Conservation (phyloP, 1,284 basidiomycete species). For the Trichosporon asahii region DNA sequence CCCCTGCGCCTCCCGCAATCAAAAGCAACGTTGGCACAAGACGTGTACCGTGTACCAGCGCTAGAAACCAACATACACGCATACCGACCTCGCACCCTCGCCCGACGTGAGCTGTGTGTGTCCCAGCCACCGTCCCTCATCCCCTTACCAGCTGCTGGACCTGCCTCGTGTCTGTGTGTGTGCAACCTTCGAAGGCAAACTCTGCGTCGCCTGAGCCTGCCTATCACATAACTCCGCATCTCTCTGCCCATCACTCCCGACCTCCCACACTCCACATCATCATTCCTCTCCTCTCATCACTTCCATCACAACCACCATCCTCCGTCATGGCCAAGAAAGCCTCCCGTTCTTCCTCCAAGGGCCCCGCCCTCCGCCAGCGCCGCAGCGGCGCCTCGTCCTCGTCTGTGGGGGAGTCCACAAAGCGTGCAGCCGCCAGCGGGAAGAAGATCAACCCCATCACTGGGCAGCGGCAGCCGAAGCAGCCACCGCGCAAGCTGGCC, state of each 20-base stretch:
- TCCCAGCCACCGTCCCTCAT: too few relatives aligned
- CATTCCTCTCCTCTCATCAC: background rate
- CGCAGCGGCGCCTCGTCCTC: background rate
- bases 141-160: background rate
- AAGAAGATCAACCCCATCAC: slow-evolving; percentile 15
- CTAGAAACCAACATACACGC: background rate
- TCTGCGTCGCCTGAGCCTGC: background rate
- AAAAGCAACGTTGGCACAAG: background rate
- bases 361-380: background rate
- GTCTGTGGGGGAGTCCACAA: background rate
- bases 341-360: background rate
- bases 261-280: background rate
- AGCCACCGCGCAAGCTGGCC: slow-evolving; percentile 13
- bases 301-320: background rate
- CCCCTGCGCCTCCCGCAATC: background rate
- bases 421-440: background rate
- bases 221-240: background rate
- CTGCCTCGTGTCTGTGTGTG: background rate
- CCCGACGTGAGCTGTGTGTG: background rate
- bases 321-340: background rate
- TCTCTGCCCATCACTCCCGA: background rate
- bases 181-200: background rate
- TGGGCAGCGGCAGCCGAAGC: background rate
- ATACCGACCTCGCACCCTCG: background rate
- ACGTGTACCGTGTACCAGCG: background rate